A percentile compares a stretch with the other conserved stretches of the same genome.
Conservation (phyloP, 768 basidiomycete genomes). For the Goffeauzyma gilvescens region DNA sequence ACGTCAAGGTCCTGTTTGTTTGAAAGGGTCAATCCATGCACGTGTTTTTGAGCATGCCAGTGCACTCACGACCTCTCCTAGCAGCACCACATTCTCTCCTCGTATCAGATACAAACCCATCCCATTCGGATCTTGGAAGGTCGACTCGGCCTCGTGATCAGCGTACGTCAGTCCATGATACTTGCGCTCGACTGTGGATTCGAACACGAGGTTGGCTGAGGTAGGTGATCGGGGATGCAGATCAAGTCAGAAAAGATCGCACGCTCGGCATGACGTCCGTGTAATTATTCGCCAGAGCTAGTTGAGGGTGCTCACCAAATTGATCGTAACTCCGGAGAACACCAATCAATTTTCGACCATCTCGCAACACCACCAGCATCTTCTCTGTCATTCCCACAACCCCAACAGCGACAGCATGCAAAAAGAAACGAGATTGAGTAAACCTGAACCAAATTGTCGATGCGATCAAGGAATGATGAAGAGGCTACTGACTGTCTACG, state of each 20-base stretch:
- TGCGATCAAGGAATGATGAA: background rate
- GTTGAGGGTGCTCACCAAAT: conserved; percentile 61
- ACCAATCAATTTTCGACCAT: conserved; percentile 88
- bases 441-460: background rate
- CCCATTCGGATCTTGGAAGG: conserved; percentile 43
- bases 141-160: no score
- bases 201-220: conserved; percentile 86
- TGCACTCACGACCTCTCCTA: conserved; percentile 79
- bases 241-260: no score
- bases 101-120: conserved; percentile 82
- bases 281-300: no score
- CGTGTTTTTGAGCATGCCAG: background rate
- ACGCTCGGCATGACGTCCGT: no score
- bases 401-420: conserved; percentile 17
- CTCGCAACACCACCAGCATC: conserved; percentile 90
- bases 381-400: conserved; percentile 54
- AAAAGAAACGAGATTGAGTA: conserved; percentile 13
- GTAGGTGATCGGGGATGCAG: background rate
- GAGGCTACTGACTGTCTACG: conserved; percentile 88
- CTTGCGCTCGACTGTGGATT: conserved; percentile 87
- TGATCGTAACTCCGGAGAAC: conserved; percentile 96
- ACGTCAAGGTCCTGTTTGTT: conserved; percentile 60
- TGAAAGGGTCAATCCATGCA: background rate
- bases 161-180: conserved; percentile 74
- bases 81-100: conserved; percentile 90